Percentiles rank a stretch among this genome's conserved stretches.
These are phyloP conservation scores for Zygosaccharomyces pseudorouxii DNA, from an alignment of 805 yeast genomes.

Conservation along the genomic window DNA sequence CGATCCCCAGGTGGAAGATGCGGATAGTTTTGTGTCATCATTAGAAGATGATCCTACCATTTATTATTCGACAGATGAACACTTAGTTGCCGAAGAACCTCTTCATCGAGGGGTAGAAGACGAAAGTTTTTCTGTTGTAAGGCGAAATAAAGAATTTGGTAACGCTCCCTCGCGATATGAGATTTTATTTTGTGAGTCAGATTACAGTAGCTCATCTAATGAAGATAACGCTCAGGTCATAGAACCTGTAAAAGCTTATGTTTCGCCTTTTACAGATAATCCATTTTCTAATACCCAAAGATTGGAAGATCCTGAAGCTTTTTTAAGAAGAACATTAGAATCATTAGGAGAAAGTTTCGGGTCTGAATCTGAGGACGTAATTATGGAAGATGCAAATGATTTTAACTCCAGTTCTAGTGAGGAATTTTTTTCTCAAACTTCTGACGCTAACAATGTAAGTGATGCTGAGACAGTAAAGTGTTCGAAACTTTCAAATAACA, in stretches of 20 bases:
- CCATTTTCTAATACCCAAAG: constrained; percentile 14
- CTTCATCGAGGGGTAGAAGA: background rate
- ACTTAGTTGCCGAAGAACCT: background rate
- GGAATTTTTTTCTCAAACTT: background rate
- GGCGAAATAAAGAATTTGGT: background rate
- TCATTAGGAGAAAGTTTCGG: constrained; percentile 6
- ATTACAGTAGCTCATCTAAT: constrained; percentile 22
- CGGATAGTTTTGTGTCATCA: background rate
- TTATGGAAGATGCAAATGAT: constrained; percentile 5
- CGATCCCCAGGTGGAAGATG: background rate
- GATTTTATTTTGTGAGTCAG: constrained; percentile 21
- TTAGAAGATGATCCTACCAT: constrained; percentile 11
- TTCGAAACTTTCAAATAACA: background rate
- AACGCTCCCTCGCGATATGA: constrained; percentile 11
- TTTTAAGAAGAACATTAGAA: constrained; percentile 13
- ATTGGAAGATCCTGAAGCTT: constrained; percentile 3
- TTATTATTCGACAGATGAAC: constrained; percentile 18
- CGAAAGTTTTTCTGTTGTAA: background rate
- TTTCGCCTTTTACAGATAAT: constrained; percentile 22
- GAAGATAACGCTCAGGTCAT: constrained; percentile 16
- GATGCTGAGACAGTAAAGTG: background rate
- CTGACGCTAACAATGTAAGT: background rate
- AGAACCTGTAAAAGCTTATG: constrained; percentile 13
- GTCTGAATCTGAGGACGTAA: constrained; percentile 3
- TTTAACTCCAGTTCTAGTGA: constrained; percentile 1